Evolutionary conservation across 495 filamentous ascomycete genomes (phyloP).

Genomic region (Aspergillus conjunctus): DNA sequence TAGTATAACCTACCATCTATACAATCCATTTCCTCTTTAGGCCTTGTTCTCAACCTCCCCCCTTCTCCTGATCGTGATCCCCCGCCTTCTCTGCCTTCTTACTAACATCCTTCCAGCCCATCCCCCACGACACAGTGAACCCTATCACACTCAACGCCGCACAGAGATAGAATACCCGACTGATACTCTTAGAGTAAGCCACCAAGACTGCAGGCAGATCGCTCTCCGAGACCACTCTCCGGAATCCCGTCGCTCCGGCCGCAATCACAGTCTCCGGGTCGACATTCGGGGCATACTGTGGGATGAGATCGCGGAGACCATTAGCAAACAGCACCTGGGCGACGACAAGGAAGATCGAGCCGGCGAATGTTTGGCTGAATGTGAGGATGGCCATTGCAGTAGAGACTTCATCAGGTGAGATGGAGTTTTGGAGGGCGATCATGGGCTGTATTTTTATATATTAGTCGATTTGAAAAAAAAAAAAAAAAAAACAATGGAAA

Average conservation of each 20-base stretch:
- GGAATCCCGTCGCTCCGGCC: slow-evolving; percentile 63
- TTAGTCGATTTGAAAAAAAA: too few species aligned
- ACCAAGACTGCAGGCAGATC: slow-evolving; percentile 52
- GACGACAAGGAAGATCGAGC: slow-evolving; percentile 66
- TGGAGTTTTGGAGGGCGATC: slow-evolving; percentile 38
- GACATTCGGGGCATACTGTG: slow-evolving; percentile 29
- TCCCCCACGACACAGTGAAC: slow-evolving; percentile 42
- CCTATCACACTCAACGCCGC: slow-evolving; percentile 29
- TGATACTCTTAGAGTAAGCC: slow-evolving; percentile 54
- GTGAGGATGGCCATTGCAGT: slow-evolving; percentile 53
- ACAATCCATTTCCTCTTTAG: background rate
- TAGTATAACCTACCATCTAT: too few species aligned
- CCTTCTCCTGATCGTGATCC: background rate
- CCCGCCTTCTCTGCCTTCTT: slow-evolving; percentile 22
- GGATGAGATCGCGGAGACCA: slow-evolving; percentile 55
- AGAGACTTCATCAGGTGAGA: slow-evolving; percentile 39
- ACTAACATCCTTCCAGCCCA: slow-evolving; percentile 52
- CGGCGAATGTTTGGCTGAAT: slow-evolving; percentile 64
- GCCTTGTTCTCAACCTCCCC: background rate
- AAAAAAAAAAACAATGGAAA: background rate
- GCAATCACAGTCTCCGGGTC: slow-evolving; percentile 50
- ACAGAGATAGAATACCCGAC: slow-evolving; percentile 44
- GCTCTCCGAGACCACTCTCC: slow-evolving; percentile 38
- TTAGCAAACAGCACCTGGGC: slow-evolving; percentile 69
- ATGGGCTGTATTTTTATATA: slow-evolving; percentile 25